Base-by-base conservation (phyloP, 1,139 yeast species). In the Arxiozyma telluris region DNA sequence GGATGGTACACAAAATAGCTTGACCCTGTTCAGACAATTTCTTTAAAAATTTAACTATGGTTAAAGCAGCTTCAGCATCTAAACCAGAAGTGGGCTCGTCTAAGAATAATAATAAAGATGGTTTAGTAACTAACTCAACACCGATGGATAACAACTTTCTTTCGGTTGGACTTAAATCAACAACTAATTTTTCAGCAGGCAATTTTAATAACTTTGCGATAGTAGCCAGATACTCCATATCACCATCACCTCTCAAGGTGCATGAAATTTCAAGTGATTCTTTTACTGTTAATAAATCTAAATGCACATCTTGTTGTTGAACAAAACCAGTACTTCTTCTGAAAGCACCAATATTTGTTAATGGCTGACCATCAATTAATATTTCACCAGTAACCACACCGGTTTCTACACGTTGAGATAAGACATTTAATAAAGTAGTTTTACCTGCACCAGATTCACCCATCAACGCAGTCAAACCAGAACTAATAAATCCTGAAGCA, bases 381-480 rank as follows among this genome's bases (percentile, higher is more conserved):
- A 78, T 74, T 56, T 76, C 80, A 60, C 84, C 84, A 47, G 82
- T 77, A 23, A 80, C 72, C 49, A 74, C 76, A 58, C 83, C 84
- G 59, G 71, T 68, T 48, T 74, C 75, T 50, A 75, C 70, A 64
- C 83, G 71, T 61, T 76, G 78, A 53, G 83, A 76, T 53, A 80
- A 68, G 52, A 75, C 76, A 59, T 79, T 78, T 59, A 80, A 71
- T 54, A 80, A 69, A 2, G 84, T 80, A 1, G 84, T 80, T 61
- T 80, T 80, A 65, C 84, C 84, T 46, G 83, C 83, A 64, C 84
- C 84, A 42, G 83, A 79, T 61, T 77, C 83, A 57, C 84, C 84
- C 83, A 80, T 79, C 52, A 80, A 64, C 5, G 80, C 79, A 50
- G 80, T 76, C 66, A 75, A 61, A 51, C 83, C 83, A 3, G 82